Conservation (phyloP, 768 basidiomycete species). For the Trametopsis cervina region DNA sequence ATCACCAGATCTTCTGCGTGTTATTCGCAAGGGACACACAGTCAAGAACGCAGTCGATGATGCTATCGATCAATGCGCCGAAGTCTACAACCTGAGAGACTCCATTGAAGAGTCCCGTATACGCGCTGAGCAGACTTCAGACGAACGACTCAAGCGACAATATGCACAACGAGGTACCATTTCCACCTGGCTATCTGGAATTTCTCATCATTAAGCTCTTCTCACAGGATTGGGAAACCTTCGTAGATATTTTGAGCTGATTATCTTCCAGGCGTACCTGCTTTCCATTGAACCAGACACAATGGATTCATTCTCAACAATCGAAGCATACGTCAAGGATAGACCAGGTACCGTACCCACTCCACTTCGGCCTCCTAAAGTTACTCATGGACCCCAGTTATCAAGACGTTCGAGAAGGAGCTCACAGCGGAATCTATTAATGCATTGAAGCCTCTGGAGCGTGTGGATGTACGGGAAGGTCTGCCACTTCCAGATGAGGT, state of each 20-base stretch:
- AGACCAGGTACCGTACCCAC: conserved; percentile 86
- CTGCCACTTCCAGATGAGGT: conserved; percentile 90
- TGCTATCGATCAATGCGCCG: conserved; percentile 79
- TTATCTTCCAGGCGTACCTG: conserved; percentile 87
- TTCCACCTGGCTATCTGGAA: background rate
- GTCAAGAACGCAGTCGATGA: conserved; percentile 86
- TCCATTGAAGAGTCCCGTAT: conserved; percentile 79
- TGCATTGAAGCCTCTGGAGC: conserved; percentile 76
- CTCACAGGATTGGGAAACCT: conserved; percentile 68
- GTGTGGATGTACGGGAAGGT: conserved; percentile 57
- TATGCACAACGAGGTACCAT: conserved; percentile 63
- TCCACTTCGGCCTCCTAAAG: conserved; percentile 17
- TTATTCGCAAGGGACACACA: conserved; percentile 77
- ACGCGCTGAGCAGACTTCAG: conserved; percentile 70
- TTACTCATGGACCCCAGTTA: conserved; percentile 51
- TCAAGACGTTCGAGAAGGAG: conserved; percentile 93
- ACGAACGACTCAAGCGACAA: conserved; percentile 58
- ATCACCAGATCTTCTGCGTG: conserved; percentile 64
- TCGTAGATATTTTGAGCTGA: conserved; percentile 76
- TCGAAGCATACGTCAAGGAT: conserved; percentile 77
- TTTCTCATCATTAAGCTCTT: background rate
- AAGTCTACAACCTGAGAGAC: conserved; percentile 80
- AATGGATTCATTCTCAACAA: conserved; percentile 61
- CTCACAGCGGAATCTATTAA: conserved; percentile 70
- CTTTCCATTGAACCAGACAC: conserved; percentile 79